phyloP scores from a whole-genome alignment of 2,329 filamentous ascomycete genomes.

The Penicillium brasilianum region DNA sequence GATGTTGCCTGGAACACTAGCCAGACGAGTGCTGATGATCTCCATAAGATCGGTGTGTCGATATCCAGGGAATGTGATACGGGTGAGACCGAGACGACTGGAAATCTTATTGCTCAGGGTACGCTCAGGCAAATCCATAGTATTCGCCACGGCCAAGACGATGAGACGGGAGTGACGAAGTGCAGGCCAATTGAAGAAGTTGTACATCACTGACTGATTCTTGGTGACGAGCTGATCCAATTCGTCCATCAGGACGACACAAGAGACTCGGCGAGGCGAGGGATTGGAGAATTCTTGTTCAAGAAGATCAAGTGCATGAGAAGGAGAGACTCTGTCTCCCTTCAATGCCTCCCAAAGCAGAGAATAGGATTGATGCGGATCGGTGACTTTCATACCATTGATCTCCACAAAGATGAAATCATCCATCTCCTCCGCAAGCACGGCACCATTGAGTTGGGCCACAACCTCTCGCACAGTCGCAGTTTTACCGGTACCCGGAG shows the following conservation, averaged over 20 bases:
- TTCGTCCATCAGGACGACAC: conserved; percentile 98
- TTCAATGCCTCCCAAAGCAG: conserved; percentile 95
- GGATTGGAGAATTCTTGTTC: conserved; percentile 93
- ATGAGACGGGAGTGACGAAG: conserved; percentile 90
- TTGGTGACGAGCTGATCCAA: conserved; percentile 96
- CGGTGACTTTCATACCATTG: conserved; percentile 99
- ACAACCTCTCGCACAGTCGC: conserved; percentile 97
- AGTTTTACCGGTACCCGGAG: conserved; percentile 95
- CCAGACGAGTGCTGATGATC: conserved; percentile 92
- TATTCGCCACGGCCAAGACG: conserved; percentile 96
- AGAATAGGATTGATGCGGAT: conserved; percentile 94
- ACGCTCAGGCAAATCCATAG: conserved; percentile 95
- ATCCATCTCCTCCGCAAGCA: conserved; percentile 87
- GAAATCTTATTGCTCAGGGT: conserved; percentile 99
- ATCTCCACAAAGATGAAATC: conserved; percentile 99
- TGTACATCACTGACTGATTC: conserved; percentile 99
- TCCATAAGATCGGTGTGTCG: conserved; percentile 96
- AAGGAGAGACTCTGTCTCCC: conserved; percentile 87
- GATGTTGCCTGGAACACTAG: conserved; percentile 84
- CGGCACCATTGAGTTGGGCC: conserved; percentile 82
- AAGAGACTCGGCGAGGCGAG: conserved; percentile 86
- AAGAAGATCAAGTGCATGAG: conserved; percentile 87
- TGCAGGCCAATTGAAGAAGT: conserved; percentile 99
- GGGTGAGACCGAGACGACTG: conserved; percentile 83
- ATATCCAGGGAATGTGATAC: conserved; percentile 97